phyloP scores from a whole-genome alignment of 2,329 filamentous ascomycete species.

The Ophiocordyceps camponoti-saundersi region DNA sequence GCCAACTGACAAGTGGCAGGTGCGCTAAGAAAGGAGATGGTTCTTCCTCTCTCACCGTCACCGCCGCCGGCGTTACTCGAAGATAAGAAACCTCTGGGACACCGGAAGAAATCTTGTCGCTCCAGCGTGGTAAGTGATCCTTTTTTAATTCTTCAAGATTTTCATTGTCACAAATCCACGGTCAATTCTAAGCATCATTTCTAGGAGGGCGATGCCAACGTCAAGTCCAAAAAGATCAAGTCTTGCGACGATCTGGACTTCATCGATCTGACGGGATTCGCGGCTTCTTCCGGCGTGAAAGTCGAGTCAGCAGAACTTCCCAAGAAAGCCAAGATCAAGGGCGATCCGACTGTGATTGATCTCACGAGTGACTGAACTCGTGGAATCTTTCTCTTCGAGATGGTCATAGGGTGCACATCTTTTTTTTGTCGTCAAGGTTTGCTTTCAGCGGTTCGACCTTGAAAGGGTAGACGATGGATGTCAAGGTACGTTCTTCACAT shows the following conservation, averaged over 20 bases:
- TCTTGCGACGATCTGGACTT: not conserved
- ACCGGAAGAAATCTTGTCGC: not conserved
- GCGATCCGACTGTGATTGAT: not conserved
- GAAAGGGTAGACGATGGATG: no score
- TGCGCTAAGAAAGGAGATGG: constrained; percentile 6
- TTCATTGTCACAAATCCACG: no score
- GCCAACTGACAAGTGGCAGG: constrained; percentile 3
- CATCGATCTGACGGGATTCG: not conserved
- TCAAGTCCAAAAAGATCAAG: not conserved
- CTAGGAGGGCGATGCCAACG: not conserved
- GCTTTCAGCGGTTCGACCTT: no score
- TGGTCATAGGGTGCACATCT: no score
- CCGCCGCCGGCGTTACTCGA: not conserved
- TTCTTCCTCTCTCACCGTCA: constrained; percentile 7
- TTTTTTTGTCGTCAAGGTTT: no score
- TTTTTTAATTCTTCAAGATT: not conserved
- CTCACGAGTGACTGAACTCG: not conserved
- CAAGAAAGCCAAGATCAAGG: not conserved
- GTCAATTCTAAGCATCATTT: not conserved
- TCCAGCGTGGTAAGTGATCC: not conserved
- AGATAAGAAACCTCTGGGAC: not conserved
- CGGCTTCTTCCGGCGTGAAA: not conserved
- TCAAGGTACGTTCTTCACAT: no score
- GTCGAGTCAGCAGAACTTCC: not conserved
- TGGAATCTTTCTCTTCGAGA: no score